Percentiles rank a stretch among this genome's conserved stretches.
phyloP scores from a whole-genome alignment of 306 rosid genomes.

The Gastrolobium villosum region DNA sequence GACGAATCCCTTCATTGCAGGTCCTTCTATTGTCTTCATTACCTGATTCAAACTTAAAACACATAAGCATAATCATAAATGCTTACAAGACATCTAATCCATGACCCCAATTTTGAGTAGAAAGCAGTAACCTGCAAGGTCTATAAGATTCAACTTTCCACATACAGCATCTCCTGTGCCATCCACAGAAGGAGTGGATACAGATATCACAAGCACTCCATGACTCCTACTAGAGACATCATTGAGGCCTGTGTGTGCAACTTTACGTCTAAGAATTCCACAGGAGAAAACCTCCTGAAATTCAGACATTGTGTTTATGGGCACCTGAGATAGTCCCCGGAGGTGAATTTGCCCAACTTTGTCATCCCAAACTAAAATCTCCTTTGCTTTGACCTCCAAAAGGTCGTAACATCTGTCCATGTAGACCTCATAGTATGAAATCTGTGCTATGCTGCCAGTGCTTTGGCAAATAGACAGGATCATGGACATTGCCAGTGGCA shows the following conservation, averaged over 20 bases:
- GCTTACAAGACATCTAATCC: conserved; percentile 33
- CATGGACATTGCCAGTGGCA: conserved; percentile 76
- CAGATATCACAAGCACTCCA: conserved; percentile 84
- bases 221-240: conserved; percentile 98
- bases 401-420: conserved; percentile 94
- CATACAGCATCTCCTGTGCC: conserved; percentile 49
- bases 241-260: conserved; percentile 86
- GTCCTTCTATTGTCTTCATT: conserved; percentile 96
- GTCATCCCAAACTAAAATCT: conserved; percentile 82
- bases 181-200: conserved; percentile 61
- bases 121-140: conserved; percentile 79
- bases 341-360: conserved; percentile 92
- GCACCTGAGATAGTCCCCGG: conserved; percentile 74
- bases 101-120: conserved; percentile 15
- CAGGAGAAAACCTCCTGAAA: conserved; percentile 68
- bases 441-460: conserved; percentile 66
- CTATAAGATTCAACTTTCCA: conserved; percentile 96
- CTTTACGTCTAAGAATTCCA: conserved; percentile 81
- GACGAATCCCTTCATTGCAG: conserved; percentile 90
- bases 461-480: conserved; percentile 67
- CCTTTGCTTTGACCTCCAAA: conserved; percentile 78
- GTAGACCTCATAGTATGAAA: conserved; percentile 92
- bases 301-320: conserved; percentile 69
- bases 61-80: conserved; percentile 24
- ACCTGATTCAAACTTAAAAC: conserved; percentile 60